Evolutionary conservation across 2,329 filamentous ascomycete genomes (phyloP).

Genomic region (Arthrinium phaeospermum): DNA sequence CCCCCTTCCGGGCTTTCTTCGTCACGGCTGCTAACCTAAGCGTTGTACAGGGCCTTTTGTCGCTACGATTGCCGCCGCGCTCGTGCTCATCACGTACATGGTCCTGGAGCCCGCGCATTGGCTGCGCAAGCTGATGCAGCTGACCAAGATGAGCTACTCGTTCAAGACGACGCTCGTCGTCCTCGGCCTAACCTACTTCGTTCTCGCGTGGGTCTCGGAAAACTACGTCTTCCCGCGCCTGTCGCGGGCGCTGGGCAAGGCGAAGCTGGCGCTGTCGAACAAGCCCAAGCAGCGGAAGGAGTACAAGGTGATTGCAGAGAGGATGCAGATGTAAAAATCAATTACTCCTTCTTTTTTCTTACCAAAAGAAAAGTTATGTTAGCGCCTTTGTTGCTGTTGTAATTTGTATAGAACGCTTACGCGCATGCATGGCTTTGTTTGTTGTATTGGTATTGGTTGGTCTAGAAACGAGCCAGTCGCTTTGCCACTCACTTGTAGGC

Average conservation of each 20-base stretch:
- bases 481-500: background rate
- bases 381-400: background rate
- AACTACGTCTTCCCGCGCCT: conserved; percentile 71
- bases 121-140: conserved; percentile 79
- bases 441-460: background rate
- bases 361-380: background rate
- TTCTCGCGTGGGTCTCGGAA: conserved; percentile 74
- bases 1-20: background rate
- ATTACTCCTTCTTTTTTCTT: no score
- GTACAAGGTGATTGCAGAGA: conserved; percentile 82
- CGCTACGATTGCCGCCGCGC: conserved; percentile 71
- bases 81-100: conserved; percentile 79
- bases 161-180: conserved; percentile 77
- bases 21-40: background rate
- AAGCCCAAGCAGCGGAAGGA: conserved; percentile 79
- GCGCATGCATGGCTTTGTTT: background rate
- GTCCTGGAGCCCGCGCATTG: conserved; percentile 74
- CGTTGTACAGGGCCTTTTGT: conserved; percentile 77
- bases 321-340: conserved; percentile 54
- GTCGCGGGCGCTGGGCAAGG: conserved; percentile 68
- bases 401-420: background rate
- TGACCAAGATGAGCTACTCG: conserved; percentile 74
- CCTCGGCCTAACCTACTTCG: conserved; percentile 73
- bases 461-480: background rate
- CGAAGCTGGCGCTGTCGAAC: conserved; percentile 62